Base-by-base conservation (phyloP, 257 asterid species). In the Paraleonurus japonicus region DNA sequence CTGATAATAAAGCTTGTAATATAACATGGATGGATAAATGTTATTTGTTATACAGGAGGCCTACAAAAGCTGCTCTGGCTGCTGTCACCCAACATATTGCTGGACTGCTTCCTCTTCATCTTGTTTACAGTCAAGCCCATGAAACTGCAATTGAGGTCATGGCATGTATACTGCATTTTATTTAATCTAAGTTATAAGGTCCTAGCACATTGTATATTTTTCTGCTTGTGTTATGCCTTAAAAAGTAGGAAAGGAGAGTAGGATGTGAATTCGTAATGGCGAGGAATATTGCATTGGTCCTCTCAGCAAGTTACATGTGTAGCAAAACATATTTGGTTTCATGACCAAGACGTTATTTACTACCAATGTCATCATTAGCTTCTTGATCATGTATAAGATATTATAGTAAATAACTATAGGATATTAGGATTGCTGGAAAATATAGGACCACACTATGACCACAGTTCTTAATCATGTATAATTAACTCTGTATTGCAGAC, bases 41-140 rank as follows among this genome's bases (percentile, higher is more conserved):
- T 61, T 50, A 41, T 66, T 67, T 77, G 61, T 58, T 82, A 47
- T 41, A 45, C 90, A 94, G 99, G 98, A 85, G 86, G 81, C 99
- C 99, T 54, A 77, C 85, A 69, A 94, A 91, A 84, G 93, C 99
- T 85, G 98, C 98, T 71, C 69, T 91, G 51, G 95, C 96, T 67
- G 92, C 98, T 83, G 99, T 89, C 74, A 80, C 96, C 69, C 96
- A 91, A 80, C 98, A 94, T 81, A 82, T 94, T 37, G 95, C 99
- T 65, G 99, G 99, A 65, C 81, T 94, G 81, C 92, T 91, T 80
- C 96, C 99, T 72, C 98, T 89, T 75, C 98, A 94, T 94, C 98
- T 94, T 71, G 96, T 89, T 28, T 94, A 91, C 79, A 91, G 99
- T 76, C 96, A 85, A 66, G 96, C 98, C 75, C 99, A 94, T 79